phyloP scores from a whole-genome alignment of 805 yeast genomes.

The Candida nemodendra region DNA sequence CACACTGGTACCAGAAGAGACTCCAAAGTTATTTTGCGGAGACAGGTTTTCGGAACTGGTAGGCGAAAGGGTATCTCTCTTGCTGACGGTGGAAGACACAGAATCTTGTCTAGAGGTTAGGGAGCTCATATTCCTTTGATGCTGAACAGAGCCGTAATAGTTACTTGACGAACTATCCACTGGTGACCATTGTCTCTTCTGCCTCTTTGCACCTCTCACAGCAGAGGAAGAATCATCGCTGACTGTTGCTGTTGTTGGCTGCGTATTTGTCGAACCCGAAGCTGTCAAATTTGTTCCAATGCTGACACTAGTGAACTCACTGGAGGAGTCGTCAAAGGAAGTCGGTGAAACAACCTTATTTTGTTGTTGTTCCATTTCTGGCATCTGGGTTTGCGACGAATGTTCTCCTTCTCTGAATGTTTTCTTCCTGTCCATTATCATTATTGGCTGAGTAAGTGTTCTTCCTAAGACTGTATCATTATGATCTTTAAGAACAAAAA shows the following conservation, averaged over 20 bases:
- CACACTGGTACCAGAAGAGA: constrained; percentile 32
- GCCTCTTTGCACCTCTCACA: constrained; percentile 27
- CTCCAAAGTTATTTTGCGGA: constrained; percentile 28
- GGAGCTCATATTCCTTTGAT: constrained; percentile 20
- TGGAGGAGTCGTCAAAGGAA: constrained; percentile 36
- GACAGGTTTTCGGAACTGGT: constrained; percentile 32
- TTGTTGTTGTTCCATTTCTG: constrained; percentile 1
- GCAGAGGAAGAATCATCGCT: constrained; percentile 11
- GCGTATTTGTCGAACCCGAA: constrained; percentile 6
- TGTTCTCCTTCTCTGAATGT: constrained; percentile 41
- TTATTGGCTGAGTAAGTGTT: constrained; percentile 67
- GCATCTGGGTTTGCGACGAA: constrained; percentile 2
- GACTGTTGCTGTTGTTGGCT: constrained; percentile 4
- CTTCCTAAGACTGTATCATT: constrained; percentile 67
- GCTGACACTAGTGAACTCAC: constrained; percentile 27
- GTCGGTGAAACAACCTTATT: constrained; percentile 22
- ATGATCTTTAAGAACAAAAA: constrained; percentile 64
- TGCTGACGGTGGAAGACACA: constrained; percentile 17
- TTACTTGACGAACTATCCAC: constrained; percentile 23
- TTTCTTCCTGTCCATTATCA: constrained; percentile 95
- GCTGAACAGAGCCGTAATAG: constrained; percentile 26
- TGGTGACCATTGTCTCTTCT: constrained; percentile 35
- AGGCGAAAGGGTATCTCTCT: constrained; percentile 32
- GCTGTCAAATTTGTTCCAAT: constrained; percentile 9
- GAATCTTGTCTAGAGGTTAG: constrained; percentile 20